Evolutionary conservation across 495 filamentous ascomycete genomes (phyloP).

Genomic region (Talaromyces proteolyticus): DNA sequence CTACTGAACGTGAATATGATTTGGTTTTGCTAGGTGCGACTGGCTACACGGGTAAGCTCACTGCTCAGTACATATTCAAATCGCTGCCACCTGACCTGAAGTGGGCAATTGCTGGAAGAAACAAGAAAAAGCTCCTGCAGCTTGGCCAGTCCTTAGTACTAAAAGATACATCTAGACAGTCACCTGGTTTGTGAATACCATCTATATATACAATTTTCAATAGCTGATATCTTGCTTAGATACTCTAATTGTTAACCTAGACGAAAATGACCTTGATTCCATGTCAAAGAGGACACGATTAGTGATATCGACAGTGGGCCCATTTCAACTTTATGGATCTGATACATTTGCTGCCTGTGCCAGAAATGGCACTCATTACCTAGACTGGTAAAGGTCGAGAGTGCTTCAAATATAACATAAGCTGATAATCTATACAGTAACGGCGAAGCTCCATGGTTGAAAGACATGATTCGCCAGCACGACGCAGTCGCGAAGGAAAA

Average conservation of each 20-base stretch:
- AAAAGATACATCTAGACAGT: neutral
- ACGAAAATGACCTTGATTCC: neutral
- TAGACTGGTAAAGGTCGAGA: slow-evolving; percentile 53
- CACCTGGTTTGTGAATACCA: neutral
- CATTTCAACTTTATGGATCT: slow-evolving; percentile 72
- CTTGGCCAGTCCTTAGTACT: neutral
- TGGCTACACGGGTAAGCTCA: slow-evolving; percentile 81
- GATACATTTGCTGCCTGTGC: slow-evolving; percentile 82
- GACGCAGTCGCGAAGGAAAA: slow-evolving; percentile 64
- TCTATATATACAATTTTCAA: neutral
- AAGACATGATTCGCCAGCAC: slow-evolving; percentile 75
- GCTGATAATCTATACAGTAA: slow-evolving; percentile 40
- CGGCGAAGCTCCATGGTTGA: slow-evolving; percentile 77
- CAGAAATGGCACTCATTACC: slow-evolving; percentile 79
- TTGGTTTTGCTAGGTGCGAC: slow-evolving; percentile 76
- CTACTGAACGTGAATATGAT: slow-evolving; percentile 54
- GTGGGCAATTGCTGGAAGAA: slow-evolving; percentile 89
- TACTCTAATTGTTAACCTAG: neutral
- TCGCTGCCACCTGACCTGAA: slow-evolving; percentile 70
- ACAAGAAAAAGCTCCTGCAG: slow-evolving; percentile 45
- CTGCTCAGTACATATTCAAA: slow-evolving; percentile 69
- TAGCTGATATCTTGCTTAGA: neutral
- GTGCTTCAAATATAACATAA: neutral
- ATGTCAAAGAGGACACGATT: neutral
- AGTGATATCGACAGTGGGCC: slow-evolving; percentile 38